Base-by-base conservation (phyloP, 192 early-diverging fungal species). In the Blastocladiella britannica region DNA sequence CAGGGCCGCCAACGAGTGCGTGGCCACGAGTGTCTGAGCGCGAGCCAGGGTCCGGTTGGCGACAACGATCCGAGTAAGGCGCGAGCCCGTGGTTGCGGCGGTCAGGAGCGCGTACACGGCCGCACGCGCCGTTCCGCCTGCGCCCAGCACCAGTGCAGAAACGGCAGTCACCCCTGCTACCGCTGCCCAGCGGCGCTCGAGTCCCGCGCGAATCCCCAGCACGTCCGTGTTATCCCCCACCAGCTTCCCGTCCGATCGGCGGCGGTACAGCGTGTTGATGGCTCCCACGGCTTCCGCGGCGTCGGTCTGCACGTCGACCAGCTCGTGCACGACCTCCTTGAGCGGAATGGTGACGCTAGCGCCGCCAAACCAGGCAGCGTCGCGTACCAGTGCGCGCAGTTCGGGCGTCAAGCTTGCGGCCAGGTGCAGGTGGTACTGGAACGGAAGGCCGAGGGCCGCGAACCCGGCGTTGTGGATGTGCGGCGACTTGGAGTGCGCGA, bases 211-310 rank as follows among this genome's bases (percentile, higher is more conserved):
- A 53, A 98, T 94, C 28, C 94, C 94, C 22, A 93, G 58, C 74
- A 86, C 96, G 63, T 98, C 94, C 18, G 94, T 98, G 67, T 98
- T 98, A 59, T 93, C 91, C 22, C 94, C 94, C 26, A 80, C 52
- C 3, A 93, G 65, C 37, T 59, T 51, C 12, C 67, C 31, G 2
- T 24, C 53, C 4, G 24, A 51, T 51, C 59, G 54, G 25, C 60
- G 59, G 4, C 71, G 69, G 52, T 79, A 67, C 20, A 98, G 63
- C 0, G 95, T 96, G 65, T 98, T 98, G 55, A 94, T 85, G 0
- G 93, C 90, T n/a, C 95, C 93, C 66, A 98, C 95, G 24, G 65
- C 65, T 58, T 76, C 72, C 28, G 87, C 93, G 12, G 83, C 81
- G 7, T 82, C 81, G 5, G 82, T 84, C 28, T 91, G 65, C 53